Conservation (phyloP, 1,284 basidiomycete species). For the Ustilago tritici region DNA sequence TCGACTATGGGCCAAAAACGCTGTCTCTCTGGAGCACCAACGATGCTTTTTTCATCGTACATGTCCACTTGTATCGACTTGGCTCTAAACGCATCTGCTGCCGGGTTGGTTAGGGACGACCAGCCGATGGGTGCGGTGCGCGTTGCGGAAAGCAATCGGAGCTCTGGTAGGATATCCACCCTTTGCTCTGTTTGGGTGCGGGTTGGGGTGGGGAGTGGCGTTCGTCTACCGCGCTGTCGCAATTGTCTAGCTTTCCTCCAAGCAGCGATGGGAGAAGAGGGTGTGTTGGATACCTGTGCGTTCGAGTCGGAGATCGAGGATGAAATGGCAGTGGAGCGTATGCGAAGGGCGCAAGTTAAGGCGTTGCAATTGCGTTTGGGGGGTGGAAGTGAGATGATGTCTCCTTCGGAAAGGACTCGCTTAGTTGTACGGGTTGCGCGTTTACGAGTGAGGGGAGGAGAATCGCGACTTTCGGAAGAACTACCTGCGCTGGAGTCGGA, state of each 20-base stretch:
- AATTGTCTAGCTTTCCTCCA: not conserved
- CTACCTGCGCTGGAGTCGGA: constrained; percentile 33
- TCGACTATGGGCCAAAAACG: constrained; percentile 51
- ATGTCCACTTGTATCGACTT: constrained; percentile 15
- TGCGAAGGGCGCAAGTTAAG: not conserved
- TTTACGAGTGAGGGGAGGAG: not conserved
- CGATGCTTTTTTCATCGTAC: constrained; percentile 26
- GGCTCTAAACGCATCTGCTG: not conserved
- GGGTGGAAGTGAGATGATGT: constrained; percentile 15
- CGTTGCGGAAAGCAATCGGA: constrained; percentile 49
- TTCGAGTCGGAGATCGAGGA: not conserved
- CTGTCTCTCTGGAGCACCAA: constrained; percentile 33
- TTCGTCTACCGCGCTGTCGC: not conserved
- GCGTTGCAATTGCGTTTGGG: constrained; percentile 17
- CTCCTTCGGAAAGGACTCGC: constrained; percentile 29
- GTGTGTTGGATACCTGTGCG: not conserved
- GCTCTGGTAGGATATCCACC: constrained; percentile 30
- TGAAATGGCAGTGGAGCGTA: not conserved
- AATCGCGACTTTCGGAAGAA: not conserved
- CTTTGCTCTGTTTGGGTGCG: not conserved
- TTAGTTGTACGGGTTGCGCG: constrained; percentile 14
- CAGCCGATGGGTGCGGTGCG: constrained; percentile 49
- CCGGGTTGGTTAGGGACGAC: constrained; percentile 3
- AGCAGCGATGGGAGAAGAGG: not conserved
- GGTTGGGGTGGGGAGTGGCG: not conserved